A percentile compares a stretch with the other conserved stretches of the same genome.
Evolutionary conservation across 1,284 basidiomycete genomes (phyloP).

Genomic region (Tylopilus microsporus): DNA sequence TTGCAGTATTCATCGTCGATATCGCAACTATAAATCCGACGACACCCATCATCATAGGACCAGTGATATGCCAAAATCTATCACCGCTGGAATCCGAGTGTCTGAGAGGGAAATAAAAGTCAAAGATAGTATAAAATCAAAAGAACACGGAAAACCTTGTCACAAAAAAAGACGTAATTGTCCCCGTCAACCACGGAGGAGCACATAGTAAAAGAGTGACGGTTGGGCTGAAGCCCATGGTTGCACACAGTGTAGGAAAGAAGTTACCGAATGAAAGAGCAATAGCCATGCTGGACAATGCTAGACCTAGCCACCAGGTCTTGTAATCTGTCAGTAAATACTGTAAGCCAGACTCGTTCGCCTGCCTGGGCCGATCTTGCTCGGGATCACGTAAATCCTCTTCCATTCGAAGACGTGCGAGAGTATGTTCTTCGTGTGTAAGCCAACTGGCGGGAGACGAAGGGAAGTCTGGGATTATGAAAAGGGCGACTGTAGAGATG

Average conservation of each 20-base stretch:
- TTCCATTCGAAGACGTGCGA: slow-evolving; percentile 53
- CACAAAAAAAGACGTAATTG: slow-evolving; percentile 39
- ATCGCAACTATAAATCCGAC: slow-evolving; percentile 55
- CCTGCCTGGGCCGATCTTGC: slow-evolving; percentile 32
- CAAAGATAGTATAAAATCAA: neutral
- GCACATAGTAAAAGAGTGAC: slow-evolving; percentile 57
- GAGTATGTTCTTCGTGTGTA: slow-evolving; percentile 43
- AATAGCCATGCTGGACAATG: slow-evolving; percentile 42
- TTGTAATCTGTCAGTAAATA: slow-evolving; percentile 53
- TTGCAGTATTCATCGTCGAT: slow-evolving; percentile 46
- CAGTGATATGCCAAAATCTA: slow-evolving; percentile 49
- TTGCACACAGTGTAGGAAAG: slow-evolving; percentile 51
- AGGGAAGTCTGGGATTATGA: slow-evolving; percentile 59
- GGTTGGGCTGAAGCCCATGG: slow-evolving; percentile 50
- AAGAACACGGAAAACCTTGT: slow-evolving; percentile 30
- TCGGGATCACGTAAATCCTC: slow-evolving; percentile 53
- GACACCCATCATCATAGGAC: slow-evolving; percentile 42
- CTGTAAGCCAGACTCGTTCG: slow-evolving; percentile 11
- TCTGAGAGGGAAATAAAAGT: slow-evolving; percentile 20
- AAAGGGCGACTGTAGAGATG: slow-evolving; percentile 42
- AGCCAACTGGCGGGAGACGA: slow-evolving; percentile 42
- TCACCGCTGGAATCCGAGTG: slow-evolving; percentile 52
- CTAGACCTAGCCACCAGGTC: slow-evolving; percentile 50
- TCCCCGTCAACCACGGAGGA: slow-evolving; percentile 57
- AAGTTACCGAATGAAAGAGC: slow-evolving; percentile 56